A percentile compares a stretch with the other conserved stretches of the same genome.
phyloP scores from a whole-genome alignment of 2,329 filamentous ascomycete species.

The Colletotrichum sidae region DNA sequence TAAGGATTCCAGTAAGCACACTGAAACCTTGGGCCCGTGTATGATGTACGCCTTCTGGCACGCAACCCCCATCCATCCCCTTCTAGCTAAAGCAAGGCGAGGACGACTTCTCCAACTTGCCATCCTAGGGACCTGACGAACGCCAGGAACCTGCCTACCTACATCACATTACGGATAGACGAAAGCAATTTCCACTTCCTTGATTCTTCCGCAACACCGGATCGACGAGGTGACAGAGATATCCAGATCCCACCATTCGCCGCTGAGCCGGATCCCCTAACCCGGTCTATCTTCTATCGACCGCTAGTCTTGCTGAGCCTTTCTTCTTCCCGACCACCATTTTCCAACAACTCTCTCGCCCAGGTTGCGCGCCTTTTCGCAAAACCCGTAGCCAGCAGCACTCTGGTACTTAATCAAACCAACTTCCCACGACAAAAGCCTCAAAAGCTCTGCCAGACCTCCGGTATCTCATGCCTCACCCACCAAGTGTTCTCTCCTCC shows the following conservation, averaged over 20 bases:
- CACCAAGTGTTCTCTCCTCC: background rate
- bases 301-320: constrained; percentile 8
- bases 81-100: background rate
- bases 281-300: background rate
- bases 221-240: background rate
- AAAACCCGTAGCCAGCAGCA: background rate
- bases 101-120: too few species aligned
- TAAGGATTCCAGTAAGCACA: too few species aligned
- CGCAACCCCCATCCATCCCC: constrained; percentile 26
- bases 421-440: background rate
- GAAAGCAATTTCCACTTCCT: too few species aligned
- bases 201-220: too few species aligned
- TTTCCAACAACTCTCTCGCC: background rate
- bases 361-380: background rate
- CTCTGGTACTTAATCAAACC: background rate
- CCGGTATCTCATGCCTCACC: constrained; percentile 6
- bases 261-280: background rate
- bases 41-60: constrained; percentile 4
- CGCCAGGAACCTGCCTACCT: background rate
- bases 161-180: too few species aligned
- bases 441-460: background rate
- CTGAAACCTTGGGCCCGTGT: constrained; percentile 4
- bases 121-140: background rate
- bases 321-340: constrained; percentile 16
- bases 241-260: too few species aligned